phyloP scores from a whole-genome alignment of 2,329 filamentous ascomycete genomes.

The Trichophyton simii region DNA sequence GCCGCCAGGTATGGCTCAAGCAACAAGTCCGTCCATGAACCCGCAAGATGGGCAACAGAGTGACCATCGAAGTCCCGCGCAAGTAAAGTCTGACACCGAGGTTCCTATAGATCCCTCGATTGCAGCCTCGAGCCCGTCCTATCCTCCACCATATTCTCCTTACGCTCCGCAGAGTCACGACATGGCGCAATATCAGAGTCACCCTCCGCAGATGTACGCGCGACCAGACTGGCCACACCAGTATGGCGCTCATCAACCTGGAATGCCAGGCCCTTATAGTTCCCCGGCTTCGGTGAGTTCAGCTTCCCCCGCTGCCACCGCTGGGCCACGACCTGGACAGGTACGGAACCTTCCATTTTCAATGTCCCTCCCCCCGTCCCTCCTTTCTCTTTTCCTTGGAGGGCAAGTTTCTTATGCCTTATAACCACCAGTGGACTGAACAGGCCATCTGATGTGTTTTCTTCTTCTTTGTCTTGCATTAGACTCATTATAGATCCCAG shows the following conservation, averaged over 20 bases:
- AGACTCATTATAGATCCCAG: constrained; percentile 47
- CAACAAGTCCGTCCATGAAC: constrained; percentile 88
- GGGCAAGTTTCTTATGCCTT: constrained; percentile 6
- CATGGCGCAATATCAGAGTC: constrained; percentile 58
- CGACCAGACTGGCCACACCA: constrained; percentile 36
- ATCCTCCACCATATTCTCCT: constrained; percentile 74
- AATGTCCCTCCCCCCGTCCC: background rate
- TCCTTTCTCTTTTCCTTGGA: background rate
- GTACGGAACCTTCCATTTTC: constrained; percentile 36
- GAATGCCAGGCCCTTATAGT: constrained; percentile 32
- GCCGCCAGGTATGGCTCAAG: constrained; percentile 91
- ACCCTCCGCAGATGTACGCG: constrained; percentile 37
- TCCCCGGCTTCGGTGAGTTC: constrained; percentile 46
- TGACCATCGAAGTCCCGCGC: constrained; percentile 56
- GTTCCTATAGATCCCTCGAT: constrained; percentile 99
- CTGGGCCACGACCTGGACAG: constrained; percentile 49
- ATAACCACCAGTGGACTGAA: constrained; percentile 10
- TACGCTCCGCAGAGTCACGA: constrained; percentile 71
- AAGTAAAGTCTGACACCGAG: constrained; percentile 88
- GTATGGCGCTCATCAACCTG: constrained; percentile 36
- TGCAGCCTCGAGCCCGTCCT: constrained; percentile 82
- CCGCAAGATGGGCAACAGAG: constrained; percentile 62
- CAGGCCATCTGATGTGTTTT: constrained; percentile 16
- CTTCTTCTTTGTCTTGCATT: constrained; percentile 10
- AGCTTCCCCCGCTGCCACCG: constrained; percentile 47